A percentile compares a stretch with the other conserved stretches of the same genome.
These are phyloP conservation scores for Nothopassalora personata DNA, from an alignment of 2,329 filamentous ascomycete species.

Conservation along the genomic window DNA sequence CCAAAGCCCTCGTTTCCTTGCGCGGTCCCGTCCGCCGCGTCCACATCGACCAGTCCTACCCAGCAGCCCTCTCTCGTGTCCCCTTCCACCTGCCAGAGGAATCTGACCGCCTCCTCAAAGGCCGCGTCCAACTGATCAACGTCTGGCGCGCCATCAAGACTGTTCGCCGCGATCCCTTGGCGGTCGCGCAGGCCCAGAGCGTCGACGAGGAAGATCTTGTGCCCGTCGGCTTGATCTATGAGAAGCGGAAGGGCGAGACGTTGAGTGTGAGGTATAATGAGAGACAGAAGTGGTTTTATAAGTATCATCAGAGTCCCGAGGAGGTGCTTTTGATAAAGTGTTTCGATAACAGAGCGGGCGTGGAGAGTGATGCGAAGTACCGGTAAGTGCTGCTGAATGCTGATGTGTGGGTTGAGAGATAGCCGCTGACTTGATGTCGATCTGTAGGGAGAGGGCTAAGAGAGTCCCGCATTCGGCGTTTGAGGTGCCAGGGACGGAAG, in stretches of 20 bases:
- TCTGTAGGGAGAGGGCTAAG: constrained; percentile 23
- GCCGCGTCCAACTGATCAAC: constrained; percentile 53
- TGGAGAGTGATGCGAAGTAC: too few species aligned
- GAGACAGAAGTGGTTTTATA: constrained; percentile 68
- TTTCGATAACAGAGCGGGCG: constrained; percentile 35
- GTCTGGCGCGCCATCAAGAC: constrained; percentile 33
- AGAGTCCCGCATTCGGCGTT: constrained; percentile 67
- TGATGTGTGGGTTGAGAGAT: too few species aligned
- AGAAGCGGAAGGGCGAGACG: constrained; percentile 65
- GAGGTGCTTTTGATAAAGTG: constrained; percentile 48
- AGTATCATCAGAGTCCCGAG: constrained; percentile 56
- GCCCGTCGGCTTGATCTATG: constrained; percentile 68
- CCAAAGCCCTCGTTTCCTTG: constrained; percentile 22
- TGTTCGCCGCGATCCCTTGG: constrained; percentile 52
- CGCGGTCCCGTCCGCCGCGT: constrained; percentile 48
- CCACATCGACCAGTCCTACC: constrained; percentile 56
- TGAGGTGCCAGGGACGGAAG: constrained; percentile 62
- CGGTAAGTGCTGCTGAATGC: too few species aligned
- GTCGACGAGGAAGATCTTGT: constrained; percentile 61
- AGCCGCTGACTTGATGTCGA: neutral
- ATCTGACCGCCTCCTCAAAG: constrained; percentile 41
- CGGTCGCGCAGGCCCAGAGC: constrained; percentile 52
- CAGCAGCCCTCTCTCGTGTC: constrained; percentile 39
- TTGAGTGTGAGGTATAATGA: constrained; percentile 59
- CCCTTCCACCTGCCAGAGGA: constrained; percentile 44